phyloP scores from a whole-genome alignment of 139 green algal species.

The Chlorella vulgaris region DNA sequence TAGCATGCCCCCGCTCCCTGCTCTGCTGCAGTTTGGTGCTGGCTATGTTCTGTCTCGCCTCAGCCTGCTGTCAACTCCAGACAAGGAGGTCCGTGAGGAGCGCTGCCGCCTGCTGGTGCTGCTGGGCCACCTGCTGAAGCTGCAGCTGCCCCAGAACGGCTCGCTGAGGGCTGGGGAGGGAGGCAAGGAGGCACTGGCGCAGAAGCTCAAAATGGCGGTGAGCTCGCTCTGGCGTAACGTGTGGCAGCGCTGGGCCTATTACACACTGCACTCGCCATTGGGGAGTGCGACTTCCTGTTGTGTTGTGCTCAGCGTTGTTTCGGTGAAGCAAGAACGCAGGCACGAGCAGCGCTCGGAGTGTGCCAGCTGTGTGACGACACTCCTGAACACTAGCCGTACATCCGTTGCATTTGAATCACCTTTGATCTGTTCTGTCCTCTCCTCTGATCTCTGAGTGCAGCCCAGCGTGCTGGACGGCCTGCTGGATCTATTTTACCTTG shows the following conservation, averaged over 20 bases:
- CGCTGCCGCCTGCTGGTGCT: conserved; percentile 31
- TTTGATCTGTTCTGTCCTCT: not conserved
- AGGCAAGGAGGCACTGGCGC: conserved; percentile 19
- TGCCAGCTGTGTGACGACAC: not conserved
- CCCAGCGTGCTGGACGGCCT: conserved; percentile 47
- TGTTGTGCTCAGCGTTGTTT: too few relatives aligned
- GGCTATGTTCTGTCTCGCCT: conserved; percentile 44
- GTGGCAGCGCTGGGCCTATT: not conserved
- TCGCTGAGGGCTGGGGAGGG: conserved; percentile 15
- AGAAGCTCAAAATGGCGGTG: conserved; percentile 11
- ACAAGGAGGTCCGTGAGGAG: conserved; percentile 26
- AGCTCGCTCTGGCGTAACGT: not conserved
- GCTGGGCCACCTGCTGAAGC: conserved; percentile 45
- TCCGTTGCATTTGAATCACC: too few relatives aligned
- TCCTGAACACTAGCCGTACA: too few relatives aligned
- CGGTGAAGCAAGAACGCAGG: too few relatives aligned
- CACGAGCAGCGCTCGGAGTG: too few relatives aligned
- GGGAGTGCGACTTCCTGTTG: not conserved
- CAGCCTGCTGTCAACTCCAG: not conserved
- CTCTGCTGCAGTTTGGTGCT: conserved; percentile 22
- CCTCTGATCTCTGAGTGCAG: conserved; percentile 1
- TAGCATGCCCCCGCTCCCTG: not conserved
- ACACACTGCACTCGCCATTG: not conserved
- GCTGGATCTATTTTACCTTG: conserved; percentile 48
- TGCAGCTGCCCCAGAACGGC: conserved; percentile 12